phyloP scores from a whole-genome alignment of 306 rosid species.

The Trichosanthes truncata region DNA sequence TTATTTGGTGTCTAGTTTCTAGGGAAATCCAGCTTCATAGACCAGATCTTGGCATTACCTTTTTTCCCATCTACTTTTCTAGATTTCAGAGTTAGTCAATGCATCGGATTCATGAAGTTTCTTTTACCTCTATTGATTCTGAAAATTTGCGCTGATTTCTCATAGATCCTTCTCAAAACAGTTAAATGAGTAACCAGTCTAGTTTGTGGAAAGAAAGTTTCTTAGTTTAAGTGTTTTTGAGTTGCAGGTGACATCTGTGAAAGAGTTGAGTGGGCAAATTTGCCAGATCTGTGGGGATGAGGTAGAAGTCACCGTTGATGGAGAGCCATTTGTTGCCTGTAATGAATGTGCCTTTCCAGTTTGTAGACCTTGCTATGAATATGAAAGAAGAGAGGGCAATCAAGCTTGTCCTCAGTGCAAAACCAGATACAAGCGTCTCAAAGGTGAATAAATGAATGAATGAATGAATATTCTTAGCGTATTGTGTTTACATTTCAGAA shows the following conservation, averaged over 20 bases:
- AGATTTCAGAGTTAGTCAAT: constrained; percentile 24
- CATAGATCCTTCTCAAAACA: neutral
- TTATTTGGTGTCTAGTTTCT: constrained; percentile 5
- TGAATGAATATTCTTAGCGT: neutral
- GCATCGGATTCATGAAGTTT: constrained; percentile 7
- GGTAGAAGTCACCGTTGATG: constrained; percentile 60
- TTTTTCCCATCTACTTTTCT: neutral
- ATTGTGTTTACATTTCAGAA: neutral
- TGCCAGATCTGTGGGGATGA: constrained; percentile 98
- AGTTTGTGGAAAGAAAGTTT: neutral
- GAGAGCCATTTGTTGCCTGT: constrained; percentile 88
- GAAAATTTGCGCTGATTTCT: neutral
- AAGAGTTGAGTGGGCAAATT: constrained; percentile 70
- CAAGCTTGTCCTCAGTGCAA: constrained; percentile 90
- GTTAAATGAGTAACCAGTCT: neutral
- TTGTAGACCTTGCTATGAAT: constrained; percentile 84
- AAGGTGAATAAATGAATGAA: constrained; percentile 27
- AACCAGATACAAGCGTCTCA: constrained; percentile 77
- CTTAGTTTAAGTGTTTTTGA: neutral
- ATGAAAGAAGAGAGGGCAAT: constrained; percentile 92
- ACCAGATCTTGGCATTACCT: constrained; percentile 9
- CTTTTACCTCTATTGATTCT: neutral
- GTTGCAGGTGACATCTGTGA: constrained; percentile 59
- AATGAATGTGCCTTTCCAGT: constrained; percentile 95
- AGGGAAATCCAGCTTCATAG: constrained; percentile 7